Conservation (phyloP, 2,329 filamentous ascomycete species). For the Diaporthe sp. region DNA sequence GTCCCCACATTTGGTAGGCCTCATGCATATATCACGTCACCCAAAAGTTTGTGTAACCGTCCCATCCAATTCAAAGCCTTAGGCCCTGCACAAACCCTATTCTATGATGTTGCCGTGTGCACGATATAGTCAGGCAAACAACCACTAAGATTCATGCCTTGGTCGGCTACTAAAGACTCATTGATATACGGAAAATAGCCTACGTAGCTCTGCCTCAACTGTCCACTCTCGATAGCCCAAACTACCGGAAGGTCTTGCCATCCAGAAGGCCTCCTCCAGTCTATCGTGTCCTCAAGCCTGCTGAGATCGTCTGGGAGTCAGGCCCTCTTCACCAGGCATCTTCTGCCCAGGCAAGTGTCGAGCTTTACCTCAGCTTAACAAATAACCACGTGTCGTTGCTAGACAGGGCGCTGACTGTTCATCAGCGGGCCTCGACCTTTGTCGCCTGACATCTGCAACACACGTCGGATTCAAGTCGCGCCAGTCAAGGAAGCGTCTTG, state of each 20-base stretch:
- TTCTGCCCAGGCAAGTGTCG: background rate
- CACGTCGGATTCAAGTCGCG: background rate
- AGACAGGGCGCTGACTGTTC: background rate
- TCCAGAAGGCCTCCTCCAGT: background rate
- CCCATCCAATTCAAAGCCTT: no score
- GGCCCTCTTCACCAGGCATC: background rate
- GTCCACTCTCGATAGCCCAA: background rate
- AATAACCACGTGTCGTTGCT: background rate
- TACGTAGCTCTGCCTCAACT: background rate
- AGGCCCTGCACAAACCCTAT: no score
- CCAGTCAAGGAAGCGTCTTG: background rate
- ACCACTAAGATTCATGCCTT: no score
- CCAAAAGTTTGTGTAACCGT: no score
- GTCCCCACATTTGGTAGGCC: no score
- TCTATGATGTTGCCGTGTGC: no score
- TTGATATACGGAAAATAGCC: background rate
- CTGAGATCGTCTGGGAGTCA: background rate
- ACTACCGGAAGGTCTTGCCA: background rate
- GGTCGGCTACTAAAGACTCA: background rate
- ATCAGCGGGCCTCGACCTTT: background rate
- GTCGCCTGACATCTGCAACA: background rate
- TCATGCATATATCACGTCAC: no score
- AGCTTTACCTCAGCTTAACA: background rate
- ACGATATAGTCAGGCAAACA: no score
- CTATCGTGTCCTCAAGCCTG: background rate